A percentile compares a stretch with the other conserved stretches of the same genome.
phyloP scores from a whole-genome alignment of 495 filamentous ascomycete species.

The Hyaloscypha variabilis region DNA sequence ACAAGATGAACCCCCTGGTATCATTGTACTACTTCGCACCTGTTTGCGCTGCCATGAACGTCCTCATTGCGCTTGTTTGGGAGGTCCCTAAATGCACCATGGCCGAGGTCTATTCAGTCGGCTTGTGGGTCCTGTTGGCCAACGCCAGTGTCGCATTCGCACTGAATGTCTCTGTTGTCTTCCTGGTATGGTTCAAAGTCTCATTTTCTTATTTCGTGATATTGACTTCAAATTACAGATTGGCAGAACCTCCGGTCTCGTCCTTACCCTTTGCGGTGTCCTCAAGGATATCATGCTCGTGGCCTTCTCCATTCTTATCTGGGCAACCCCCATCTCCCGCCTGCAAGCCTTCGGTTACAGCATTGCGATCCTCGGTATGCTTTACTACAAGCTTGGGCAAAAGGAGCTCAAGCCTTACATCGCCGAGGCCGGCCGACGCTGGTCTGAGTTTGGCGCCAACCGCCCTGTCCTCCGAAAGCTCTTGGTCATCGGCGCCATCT shows the following conservation, averaged over 20 bases:
- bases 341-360: slow-evolving; percentile 95
- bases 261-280: slow-evolving; percentile 96
- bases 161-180: slow-evolving; percentile 91
- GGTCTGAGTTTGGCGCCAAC: slow-evolving; percentile 83
- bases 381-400: slow-evolving; percentile 96
- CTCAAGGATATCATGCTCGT: slow-evolving; percentile 98
- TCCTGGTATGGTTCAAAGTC: slow-evolving; percentile 66
- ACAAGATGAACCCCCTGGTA: slow-evolving; percentile 97
- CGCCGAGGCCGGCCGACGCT: slow-evolving; percentile 67
- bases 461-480: slow-evolving; percentile 78
- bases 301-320: slow-evolving; percentile 84
- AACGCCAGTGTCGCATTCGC: slow-evolving; percentile 86
- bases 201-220: slow-evolving; percentile 32
- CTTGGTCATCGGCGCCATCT: slow-evolving; percentile 61
- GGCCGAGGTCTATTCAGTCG: slow-evolving; percentile 74
- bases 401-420: slow-evolving; percentile 82
- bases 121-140: slow-evolving; percentile 70
- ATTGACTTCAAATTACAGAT: slow-evolving; percentile 60
- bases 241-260: slow-evolving; percentile 93
- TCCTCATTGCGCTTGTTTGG: slow-evolving; percentile 73
- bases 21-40: slow-evolving; percentile 97
- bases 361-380: slow-evolving; percentile 84
- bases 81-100: slow-evolving; percentile 74
- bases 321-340: slow-evolving; percentile 76
- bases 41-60: slow-evolving; percentile 90